Base-by-base conservation (phyloP, 345 rosid species). In the Pseudoturritis turrita region DNA sequence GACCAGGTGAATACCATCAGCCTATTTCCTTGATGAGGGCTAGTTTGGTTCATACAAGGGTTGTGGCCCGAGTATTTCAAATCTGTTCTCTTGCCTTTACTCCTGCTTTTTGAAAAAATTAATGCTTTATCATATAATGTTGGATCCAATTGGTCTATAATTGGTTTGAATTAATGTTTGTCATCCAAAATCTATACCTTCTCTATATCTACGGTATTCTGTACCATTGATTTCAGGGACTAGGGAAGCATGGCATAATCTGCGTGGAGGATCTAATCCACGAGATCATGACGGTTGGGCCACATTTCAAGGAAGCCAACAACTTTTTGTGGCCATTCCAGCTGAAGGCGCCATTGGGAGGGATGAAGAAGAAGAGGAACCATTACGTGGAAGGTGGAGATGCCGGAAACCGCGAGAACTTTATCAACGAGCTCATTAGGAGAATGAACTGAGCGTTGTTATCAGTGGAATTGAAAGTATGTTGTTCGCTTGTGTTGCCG, bases 361-460 rank as follows among this genome's bases (percentile, higher is more conserved):
- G 95, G 43, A 43, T 89, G 83, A 81, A 88, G 82, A 86, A 86
- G 84, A 88, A 88, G 77, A 84, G 91, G 50, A 88, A 86, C 70
- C 91, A 88, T 61, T 86, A 86, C 29, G 88, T 88, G 29, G 89
- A 86, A 71, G 86, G 96, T 1, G 96, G 92, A 19, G 96, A 89
- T 57, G 92, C 96, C 0, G 96, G 96, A 43, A 89, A 89, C 73
- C 86, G 92, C 0, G 92, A 90, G 69, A 75, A 83, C 57, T 87
- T 74, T 68, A 85, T 91, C 72, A 90, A 87, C 81, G 59, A 70
- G 39, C 67, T 70, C 21, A 18, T 10, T 71, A 74, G 89, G 65
- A 86, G 92, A 71, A 89, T 89, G 92, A 89, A 89, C 67, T 87
- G 80, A 67, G 8, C 3, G 68, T 13, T 62, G 39, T 10, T 25